Base-by-base conservation (phyloP, 495 filamentous ascomycete species). In the Podospora pseudocomata region DNA sequence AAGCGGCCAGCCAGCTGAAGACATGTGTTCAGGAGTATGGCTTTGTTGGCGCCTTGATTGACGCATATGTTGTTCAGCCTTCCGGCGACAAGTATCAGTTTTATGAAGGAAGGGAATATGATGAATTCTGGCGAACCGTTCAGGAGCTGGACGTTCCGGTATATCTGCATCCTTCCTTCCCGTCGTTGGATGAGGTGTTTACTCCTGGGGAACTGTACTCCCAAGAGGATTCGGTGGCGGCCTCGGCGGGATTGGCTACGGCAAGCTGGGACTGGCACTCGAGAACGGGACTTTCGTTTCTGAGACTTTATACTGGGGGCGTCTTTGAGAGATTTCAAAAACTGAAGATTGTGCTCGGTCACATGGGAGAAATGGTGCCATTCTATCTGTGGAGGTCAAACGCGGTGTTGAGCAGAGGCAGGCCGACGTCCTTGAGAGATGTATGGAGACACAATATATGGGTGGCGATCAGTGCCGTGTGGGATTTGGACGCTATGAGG, bases 301-400 rank as follows among this genome's bases (percentile, higher is more conserved):
- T 79, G n/a, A 69, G 75, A 23, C 72, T 80, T 15, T 79, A 69
- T 64, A 71, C 73, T 0, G 73, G 72, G 1, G 78, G 77, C 23
- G 26, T 79, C 6, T 90, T 87, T 68, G 83, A 86, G 70, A 74
- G 78, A 3, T 83, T 79, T 64, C 84, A 88, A 0, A 80, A 80
- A 26, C 75, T 90, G 44, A 87, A 90, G 71, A 77, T 90, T 34
- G 83, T 90, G 63, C 74, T 91, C 16, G 88, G 88, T 2, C 89
- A 91, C 73, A 79, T 89, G 71, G 89, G 89, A 9, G 88, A 91
- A 75, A 81, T 85, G 67, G 76, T 90, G 16, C 88, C 88, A 0
- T 89, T 88, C 68, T 86, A 88, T 73, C 77, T 91, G 67, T 85
- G 85, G 75, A 81, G 88, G n/a, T 86, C 87, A 55, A 77, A 83